Percentiles rank a stretch among this genome's conserved stretches.
Evolutionary conservation across 805 yeast species (phyloP).

Genomic region (Metschnikowia arizonensis): DNA sequence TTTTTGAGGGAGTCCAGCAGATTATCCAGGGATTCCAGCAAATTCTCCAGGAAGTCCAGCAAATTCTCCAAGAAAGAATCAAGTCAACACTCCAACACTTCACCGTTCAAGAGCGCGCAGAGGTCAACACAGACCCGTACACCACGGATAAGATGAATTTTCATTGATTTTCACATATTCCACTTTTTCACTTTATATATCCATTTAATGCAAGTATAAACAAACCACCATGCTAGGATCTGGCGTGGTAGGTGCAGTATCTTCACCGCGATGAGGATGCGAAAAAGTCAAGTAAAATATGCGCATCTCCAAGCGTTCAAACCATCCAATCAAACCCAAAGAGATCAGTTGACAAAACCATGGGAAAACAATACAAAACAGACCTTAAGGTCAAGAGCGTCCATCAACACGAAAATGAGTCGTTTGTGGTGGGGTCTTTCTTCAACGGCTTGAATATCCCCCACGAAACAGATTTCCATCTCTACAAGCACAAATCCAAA

Average conservation of each 20-base stretch:
- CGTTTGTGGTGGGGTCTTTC: constrained; percentile 62
- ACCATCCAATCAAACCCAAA: too few species aligned
- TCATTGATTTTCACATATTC: background rate
- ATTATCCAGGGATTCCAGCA: too few species aligned
- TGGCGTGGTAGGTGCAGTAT: constrained; percentile 4
- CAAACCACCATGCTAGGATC: too few species aligned
- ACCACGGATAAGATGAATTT: background rate
- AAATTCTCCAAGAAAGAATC: too few species aligned
- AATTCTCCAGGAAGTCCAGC: too few species aligned
- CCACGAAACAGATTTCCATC: constrained; percentile 52
- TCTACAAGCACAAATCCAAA: constrained; percentile 49
- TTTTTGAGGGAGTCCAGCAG: too few species aligned
- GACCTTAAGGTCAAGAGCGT: constrained; percentile 4
- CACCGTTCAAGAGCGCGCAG: background rate
- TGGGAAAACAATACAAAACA: constrained; percentile 1
- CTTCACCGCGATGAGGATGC: constrained; percentile 3
- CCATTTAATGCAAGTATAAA: too few species aligned
- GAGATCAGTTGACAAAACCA: too few species aligned
- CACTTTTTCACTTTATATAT: background rate
- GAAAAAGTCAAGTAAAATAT: constrained; percentile 2
- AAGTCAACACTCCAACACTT: too few species aligned
- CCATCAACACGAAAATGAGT: constrained; percentile 6
- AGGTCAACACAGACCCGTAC: background rate
- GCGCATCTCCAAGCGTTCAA: too few species aligned
- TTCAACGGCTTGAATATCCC: constrained; percentile 74